phyloP scores from a whole-genome alignment of 2,329 filamentous ascomycete species.

The Trichoderma atrobrunneum region DNA sequence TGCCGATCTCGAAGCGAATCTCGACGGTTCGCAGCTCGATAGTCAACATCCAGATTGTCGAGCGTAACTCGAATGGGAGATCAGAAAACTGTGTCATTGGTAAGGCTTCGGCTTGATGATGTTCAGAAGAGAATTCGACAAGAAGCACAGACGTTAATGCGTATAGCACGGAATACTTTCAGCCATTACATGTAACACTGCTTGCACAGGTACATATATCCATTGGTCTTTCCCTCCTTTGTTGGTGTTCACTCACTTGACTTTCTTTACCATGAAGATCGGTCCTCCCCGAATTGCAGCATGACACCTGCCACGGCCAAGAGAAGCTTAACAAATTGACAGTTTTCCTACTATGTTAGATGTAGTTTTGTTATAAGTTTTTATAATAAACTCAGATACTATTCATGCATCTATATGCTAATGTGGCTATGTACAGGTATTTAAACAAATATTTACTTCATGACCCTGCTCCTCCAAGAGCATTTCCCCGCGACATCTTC shows the following conservation, averaged over 20 bases:
- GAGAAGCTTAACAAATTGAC: no score
- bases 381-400: neutral
- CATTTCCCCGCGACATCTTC: neutral
- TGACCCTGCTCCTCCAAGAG: neutral
- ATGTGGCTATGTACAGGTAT: conserved; percentile 9
- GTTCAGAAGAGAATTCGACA: neutral
- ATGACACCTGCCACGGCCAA: no score
- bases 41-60: neutral
- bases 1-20: neutral
- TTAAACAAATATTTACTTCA: conserved; percentile 1
- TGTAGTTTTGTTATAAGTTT: neutral
- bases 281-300: no score
- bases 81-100: neutral
- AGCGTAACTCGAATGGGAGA: neutral
- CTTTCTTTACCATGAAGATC: neutral
- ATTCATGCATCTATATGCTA: neutral
- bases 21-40: neutral
- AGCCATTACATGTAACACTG: neutral
- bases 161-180: no score
- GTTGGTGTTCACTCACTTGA: neutral
- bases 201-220: neutral
- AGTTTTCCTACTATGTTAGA: neutral
- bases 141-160: neutral
- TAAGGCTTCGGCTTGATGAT: neutral
- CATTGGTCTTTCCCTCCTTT: neutral